Evolutionary conservation across 2,329 filamentous ascomycete species (phyloP).

Genomic region (Phyllosticta ampelicida): DNA sequence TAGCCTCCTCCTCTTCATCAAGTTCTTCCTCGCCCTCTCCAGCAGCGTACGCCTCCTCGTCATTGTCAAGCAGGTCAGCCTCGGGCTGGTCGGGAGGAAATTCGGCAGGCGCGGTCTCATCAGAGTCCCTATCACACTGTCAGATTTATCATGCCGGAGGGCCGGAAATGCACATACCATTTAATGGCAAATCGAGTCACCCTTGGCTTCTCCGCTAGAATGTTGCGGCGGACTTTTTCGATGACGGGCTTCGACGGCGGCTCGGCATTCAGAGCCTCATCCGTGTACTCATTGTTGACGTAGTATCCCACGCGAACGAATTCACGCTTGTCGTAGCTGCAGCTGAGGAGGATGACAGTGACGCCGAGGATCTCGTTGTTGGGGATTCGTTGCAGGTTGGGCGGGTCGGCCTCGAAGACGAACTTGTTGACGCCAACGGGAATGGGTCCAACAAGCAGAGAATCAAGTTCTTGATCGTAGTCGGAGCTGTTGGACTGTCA

Average conservation of each 20-base stretch:
- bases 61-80: constrained; percentile 75
- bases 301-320: constrained; percentile 99
- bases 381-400: constrained; percentile 81
- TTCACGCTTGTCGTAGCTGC: constrained; percentile 90
- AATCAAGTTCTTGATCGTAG: constrained; percentile 97
- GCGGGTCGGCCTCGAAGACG: constrained; percentile 89
- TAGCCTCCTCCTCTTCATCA: constrained; percentile 38
- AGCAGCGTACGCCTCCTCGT: constrained; percentile 74
- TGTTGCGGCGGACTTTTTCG: constrained; percentile 83
- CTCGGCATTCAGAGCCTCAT: constrained; percentile 76
- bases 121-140: constrained; percentile 64
- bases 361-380: constrained; percentile 93
- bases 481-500: constrained; percentile 57
- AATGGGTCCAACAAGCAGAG: constrained; percentile 91
- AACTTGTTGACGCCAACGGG: constrained; percentile 98
- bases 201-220: constrained; percentile 92
- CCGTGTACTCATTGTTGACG: constrained; percentile 98
- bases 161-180: constrained; percentile 55
- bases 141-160: background rate
- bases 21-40: constrained; percentile 69
- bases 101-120: constrained; percentile 88
- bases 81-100: constrained; percentile 97
- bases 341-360: constrained; percentile 91
- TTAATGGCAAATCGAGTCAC: constrained; percentile 98
- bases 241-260: constrained; percentile 87